A percentile compares a stretch with the other conserved stretches of the same genome.
Evolutionary conservation across 1,284 basidiomycete species (phyloP).

Genomic region (Calocybe gambosa): DNA sequence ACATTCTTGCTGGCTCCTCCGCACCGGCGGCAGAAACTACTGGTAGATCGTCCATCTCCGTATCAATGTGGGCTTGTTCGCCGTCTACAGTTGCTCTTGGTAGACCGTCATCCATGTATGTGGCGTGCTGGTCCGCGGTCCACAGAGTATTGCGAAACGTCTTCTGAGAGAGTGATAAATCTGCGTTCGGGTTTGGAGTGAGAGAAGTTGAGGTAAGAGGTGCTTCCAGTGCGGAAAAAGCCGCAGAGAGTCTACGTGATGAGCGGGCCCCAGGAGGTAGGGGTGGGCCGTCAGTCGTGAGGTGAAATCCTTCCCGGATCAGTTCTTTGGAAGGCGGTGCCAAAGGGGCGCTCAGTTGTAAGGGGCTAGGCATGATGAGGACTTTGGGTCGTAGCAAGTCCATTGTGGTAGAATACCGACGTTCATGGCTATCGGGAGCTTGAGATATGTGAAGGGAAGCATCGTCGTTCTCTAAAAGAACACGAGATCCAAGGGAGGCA

Average conservation of each 20-base stretch:
- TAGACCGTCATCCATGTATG: slow-evolving; percentile 54
- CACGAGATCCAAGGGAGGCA: slow-evolving; percentile 57
- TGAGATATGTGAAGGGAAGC: slow-evolving; percentile 34
- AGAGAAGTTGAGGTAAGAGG: slow-evolving; percentile 62
- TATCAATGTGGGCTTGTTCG: slow-evolving; percentile 54
- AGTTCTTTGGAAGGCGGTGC: slow-evolving; percentile 26
- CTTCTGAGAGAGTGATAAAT: slow-evolving; percentile 68
- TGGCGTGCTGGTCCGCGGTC: slow-evolving; percentile 58
- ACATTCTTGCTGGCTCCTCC: slow-evolving; percentile 33
- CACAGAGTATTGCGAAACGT: slow-evolving; percentile 72
- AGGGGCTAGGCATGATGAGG: slow-evolving; percentile 79
- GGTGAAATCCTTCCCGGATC: slow-evolving; percentile 53
- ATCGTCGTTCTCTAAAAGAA: slow-evolving; percentile 53
- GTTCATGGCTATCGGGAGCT: slow-evolving; percentile 36
- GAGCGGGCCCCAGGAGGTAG: slow-evolving; percentile 63
- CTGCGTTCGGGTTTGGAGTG: slow-evolving; percentile 70
- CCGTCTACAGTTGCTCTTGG: slow-evolving; percentile 66
- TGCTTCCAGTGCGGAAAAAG: slow-evolving; percentile 27
- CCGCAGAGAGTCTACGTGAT: slow-evolving; percentile 37
- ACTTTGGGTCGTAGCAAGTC: slow-evolving; percentile 77
- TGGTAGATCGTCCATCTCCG: slow-evolving; percentile 34
- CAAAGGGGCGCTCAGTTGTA: slow-evolving; percentile 46
- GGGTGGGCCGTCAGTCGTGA: slow-evolving; percentile 60
- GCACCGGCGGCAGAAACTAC: slow-evolving; percentile 29
- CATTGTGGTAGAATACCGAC: slow-evolving; percentile 62